Conservation (phyloP, 2,329 filamentous ascomycete genomes). For the Fusarium annulatum region DNA sequence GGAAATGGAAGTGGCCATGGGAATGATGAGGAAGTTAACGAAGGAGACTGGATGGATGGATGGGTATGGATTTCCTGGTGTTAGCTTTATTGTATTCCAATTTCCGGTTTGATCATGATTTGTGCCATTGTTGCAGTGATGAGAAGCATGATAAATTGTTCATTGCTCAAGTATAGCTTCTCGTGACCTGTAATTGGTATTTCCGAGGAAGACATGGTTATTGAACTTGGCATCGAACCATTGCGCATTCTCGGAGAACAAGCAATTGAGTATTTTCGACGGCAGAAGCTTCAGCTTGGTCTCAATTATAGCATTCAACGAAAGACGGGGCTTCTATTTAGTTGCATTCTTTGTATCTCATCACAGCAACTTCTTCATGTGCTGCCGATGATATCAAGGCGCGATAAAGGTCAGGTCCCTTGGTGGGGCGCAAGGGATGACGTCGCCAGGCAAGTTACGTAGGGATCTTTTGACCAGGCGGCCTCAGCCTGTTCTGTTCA, state of each 20-base stretch:
- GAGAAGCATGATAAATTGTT: not conserved
- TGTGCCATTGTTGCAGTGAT: not conserved
- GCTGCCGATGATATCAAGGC: slow-evolving; percentile 18
- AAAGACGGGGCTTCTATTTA: accelerated
- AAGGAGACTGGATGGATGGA: slow-evolving; percentile 29
- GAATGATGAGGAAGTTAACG: slow-evolving; percentile 13
- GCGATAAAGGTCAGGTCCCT: slow-evolving; percentile 2
- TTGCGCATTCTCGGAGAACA: not conserved
- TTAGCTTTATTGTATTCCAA: slow-evolving; percentile 38
- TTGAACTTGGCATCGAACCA: not conserved
- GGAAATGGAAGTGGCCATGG: slow-evolving; percentile 14
- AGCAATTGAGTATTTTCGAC: not conserved
- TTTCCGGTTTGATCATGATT: slow-evolving; percentile 22
- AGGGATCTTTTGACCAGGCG: not conserved
- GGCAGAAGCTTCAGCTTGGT: accelerated
- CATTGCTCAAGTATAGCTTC: too few species aligned
- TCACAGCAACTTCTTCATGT: not conserved
- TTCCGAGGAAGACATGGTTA: not conserved
- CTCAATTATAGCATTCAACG: not conserved
- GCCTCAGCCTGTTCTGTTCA: slow-evolving; percentile 21
- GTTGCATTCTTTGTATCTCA: not conserved
- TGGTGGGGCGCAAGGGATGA: slow-evolving; percentile 38
- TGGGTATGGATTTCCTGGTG: slow-evolving; percentile 39
- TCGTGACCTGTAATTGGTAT: not conserved
- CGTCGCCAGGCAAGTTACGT: slow-evolving; percentile 32